Percentiles rank a stretch among this genome's conserved stretches.
Conservation (phyloP, 2,329 filamentous ascomycete genomes). For the Fusarium euwallaceae region DNA sequence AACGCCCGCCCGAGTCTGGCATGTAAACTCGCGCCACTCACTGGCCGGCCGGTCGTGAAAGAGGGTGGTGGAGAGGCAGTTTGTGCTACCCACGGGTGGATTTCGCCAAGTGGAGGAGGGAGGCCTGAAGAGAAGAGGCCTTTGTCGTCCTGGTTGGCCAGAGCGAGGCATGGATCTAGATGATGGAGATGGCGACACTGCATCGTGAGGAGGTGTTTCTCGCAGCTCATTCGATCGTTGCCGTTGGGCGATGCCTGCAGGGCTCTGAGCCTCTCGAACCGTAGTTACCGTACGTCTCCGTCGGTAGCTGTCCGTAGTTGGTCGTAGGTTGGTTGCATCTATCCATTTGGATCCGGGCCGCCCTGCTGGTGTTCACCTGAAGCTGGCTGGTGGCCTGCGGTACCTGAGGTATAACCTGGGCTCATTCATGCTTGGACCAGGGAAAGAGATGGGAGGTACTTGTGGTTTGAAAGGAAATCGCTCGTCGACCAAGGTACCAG, state of each 20-base stretch:
- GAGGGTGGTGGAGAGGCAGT: constrained; percentile 16
- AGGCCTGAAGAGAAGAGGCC: constrained; percentile 9
- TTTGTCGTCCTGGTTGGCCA: constrained; percentile 26
- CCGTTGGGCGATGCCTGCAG: constrained; percentile 1
- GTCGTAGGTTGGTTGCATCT: constrained; percentile 4
- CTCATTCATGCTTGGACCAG: constrained; percentile 7
- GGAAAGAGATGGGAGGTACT: constrained; percentile 6
- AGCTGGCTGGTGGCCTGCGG: constrained; percentile 34
- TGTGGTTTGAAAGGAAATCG: neutral
- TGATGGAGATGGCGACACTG: constrained; percentile 12
- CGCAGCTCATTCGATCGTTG: constrained; percentile 1
- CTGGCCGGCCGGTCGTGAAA: constrained; percentile 8
- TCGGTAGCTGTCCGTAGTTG: constrained; percentile 2
- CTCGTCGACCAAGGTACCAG: constrained; percentile 13
- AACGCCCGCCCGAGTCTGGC: constrained; percentile 35
- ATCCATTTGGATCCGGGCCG: constrained; percentile 8
- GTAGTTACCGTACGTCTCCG: neutral
- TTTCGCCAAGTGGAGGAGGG: constrained; percentile 13
- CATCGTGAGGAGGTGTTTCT: neutral
- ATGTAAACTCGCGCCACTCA: constrained; percentile 42
- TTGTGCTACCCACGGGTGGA: constrained; percentile 7
- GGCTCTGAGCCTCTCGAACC: neutral
- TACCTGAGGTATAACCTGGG: constrained; percentile 30
- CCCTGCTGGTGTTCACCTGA: constrained; percentile 41
- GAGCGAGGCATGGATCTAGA: constrained; percentile 21